Evolutionary conservation across 345 rosid species (phyloP).

Genomic region (Dipteronia sinensis): DNA sequence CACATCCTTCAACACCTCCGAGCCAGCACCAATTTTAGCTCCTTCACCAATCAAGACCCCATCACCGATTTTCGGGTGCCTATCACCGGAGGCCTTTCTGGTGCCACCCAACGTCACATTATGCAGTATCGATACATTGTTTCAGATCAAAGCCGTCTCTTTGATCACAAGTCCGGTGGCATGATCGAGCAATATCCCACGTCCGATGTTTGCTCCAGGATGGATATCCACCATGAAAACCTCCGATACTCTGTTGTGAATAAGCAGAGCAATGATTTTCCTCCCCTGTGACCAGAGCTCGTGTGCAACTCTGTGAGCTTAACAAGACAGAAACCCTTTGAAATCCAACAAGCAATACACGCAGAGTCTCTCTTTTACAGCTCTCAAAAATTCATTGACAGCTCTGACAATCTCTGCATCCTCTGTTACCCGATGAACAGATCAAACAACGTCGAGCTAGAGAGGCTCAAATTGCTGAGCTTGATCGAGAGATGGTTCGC

Average conservation of each 20-base stretch:
- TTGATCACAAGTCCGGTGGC: constrained; percentile 84
- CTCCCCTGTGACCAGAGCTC: constrained; percentile 70
- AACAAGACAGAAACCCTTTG: constrained; percentile 78
- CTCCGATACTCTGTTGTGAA: constrained; percentile 76
- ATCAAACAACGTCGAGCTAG: constrained; percentile 56
- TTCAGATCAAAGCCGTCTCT: constrained; percentile 89
- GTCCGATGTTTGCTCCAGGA: constrained; percentile 84
- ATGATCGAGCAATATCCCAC: constrained; percentile 77
- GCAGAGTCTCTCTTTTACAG: constrained; percentile 84
- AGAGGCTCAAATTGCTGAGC: constrained; percentile 62
- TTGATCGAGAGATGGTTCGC: constrained; percentile 72
- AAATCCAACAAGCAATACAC: constrained; percentile 77
- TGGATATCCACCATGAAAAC: too few species aligned
- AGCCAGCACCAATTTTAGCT: constrained; percentile 91
- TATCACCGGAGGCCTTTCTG: constrained; percentile 73
- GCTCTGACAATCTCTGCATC: constrained; percentile 50
- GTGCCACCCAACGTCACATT: constrained; percentile 94
- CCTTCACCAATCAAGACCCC: constrained; percentile 97
- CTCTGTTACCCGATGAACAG: constrained; percentile 53
- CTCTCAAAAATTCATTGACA: constrained; percentile 62
- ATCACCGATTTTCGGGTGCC: constrained; percentile 94
- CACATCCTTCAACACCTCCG: constrained; percentile 80
- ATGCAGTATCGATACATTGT: constrained; percentile 88
- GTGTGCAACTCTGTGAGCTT: constrained; percentile 82
- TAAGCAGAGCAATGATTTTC: constrained; percentile 57